Base-by-base conservation (phyloP, 345 rosid species). In the Nephelium lappaceum region DNA sequence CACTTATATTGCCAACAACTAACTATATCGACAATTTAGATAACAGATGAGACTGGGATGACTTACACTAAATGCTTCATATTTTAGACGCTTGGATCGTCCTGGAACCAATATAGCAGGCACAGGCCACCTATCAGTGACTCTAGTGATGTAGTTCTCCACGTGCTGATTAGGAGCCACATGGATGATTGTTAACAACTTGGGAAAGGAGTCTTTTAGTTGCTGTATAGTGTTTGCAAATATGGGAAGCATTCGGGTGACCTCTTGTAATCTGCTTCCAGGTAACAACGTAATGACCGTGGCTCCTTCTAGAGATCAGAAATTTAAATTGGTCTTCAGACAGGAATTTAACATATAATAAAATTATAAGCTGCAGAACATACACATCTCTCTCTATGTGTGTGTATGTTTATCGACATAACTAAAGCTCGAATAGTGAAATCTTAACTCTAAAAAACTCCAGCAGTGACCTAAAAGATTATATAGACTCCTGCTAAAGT, bases 241-340 rank as follows among this genome's bases (percentile, higher is more conserved):
- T 81, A 95, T 91, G 64, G 99, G 90, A 85, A 95, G 91, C 98
- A 93, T 92, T 78, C 93, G 87, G 39, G 84, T 82, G 73, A 93
- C 96, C 86, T 95, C 99, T 83, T 93, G 98, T 83, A 92, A 83
- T 86, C 99, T 88, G 88, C 99, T 95, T 82, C 99, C 98, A 6
- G 99, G 99, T 61, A 93, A 92, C 86, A 95, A 83, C 62, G 90
- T 84, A 70, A 95, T 80, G 77, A 89, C 81, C 0, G 86, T 90
- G 55, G 96, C 92, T 83, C 91, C 98, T 92, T 79, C 53, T 49
- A 75, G 77, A 78, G 79, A 57, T 31, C 67, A 73, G 65, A 14
- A 65, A 19, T 19, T 7, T 41, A 74, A 73, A 62, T 11, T 11
- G 39, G 70, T 49, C 16, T 71, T 18, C 77, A 61, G 25, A 66